Percentiles rank a stretch among this genome's conserved stretches.
Conservation (phyloP, 331 rosid species). For the Cydonia oblonga region DNA sequence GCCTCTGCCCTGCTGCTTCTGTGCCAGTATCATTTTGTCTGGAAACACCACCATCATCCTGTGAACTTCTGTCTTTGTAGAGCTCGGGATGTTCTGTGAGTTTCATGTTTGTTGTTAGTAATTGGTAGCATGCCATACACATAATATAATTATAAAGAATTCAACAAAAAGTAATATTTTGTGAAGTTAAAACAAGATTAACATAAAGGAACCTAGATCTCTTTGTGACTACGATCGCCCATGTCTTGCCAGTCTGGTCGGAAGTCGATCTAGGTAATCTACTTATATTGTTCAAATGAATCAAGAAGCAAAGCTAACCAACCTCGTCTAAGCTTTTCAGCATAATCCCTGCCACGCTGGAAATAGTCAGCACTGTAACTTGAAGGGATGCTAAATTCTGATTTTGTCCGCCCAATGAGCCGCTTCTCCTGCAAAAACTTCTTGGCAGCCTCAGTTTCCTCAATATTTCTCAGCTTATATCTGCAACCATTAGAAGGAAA, state of each 20-base stretch:
- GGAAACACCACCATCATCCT: slow-evolving; percentile 51
- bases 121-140: not conserved
- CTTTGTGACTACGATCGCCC: not conserved
- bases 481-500: slow-evolving; percentile 31
- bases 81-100: slow-evolving; percentile 91
- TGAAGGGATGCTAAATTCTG: slow-evolving; percentile 79
- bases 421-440: slow-evolving; percentile 90
- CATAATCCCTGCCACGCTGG: slow-evolving; percentile 98
- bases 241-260: not conserved
- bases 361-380: slow-evolving; percentile 96
- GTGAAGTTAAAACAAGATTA: not conserved
- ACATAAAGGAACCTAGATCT: not conserved
- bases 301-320: slow-evolving; percentile 19
- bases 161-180: not conserved
- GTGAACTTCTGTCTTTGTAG: slow-evolving; percentile 63
- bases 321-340: slow-evolving; percentile 97
- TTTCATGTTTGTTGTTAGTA: slow-evolving; percentile 14
- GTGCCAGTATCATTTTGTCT: slow-evolving; percentile 41
- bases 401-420: slow-evolving; percentile 62
- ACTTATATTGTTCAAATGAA: not conserved
- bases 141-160: too few relatives aligned
- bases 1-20: slow-evolving; percentile 68
- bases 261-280: not conserved
- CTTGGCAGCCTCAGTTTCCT: slow-evolving; percentile 97
- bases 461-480: slow-evolving; percentile 77